Conservation (phyloP, 768 basidiomycete genomes). For the Tulasnella sp. region DNA sequence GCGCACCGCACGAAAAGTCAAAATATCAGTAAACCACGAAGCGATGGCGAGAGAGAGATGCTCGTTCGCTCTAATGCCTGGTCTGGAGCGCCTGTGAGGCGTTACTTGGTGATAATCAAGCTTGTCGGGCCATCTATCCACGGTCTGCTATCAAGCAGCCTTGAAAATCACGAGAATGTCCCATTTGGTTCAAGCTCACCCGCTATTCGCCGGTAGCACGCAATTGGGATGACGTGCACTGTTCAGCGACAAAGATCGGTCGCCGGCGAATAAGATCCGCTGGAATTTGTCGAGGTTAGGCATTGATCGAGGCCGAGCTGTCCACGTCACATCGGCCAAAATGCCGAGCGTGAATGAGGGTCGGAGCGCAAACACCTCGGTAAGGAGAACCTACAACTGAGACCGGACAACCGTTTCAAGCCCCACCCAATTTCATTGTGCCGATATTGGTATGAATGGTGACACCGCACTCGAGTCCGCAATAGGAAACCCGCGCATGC, state of each 20-base stretch:
- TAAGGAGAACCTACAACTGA: not conserved
- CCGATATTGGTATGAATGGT: not conserved
- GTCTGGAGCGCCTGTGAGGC: not conserved
- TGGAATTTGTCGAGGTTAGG: not conserved
- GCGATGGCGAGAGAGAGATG: not conserved
- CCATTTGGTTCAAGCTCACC: slow-evolving; percentile 2
- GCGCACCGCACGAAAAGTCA: slow-evolving; percentile 6
- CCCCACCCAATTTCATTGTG: not conserved
- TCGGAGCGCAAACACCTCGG: not conserved
- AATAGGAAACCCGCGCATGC: not conserved
- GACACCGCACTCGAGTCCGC: not conserved
- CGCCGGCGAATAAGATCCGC: not conserved
- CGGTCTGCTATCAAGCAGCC: not conserved
- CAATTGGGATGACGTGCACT: not conserved
- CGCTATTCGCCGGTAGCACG: slow-evolving; percentile 6
- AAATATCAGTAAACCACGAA: not conserved
- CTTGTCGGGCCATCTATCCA: not conserved
- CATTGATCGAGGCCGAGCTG: not conserved
- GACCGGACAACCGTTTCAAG: not conserved
- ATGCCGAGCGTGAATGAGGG: slow-evolving; percentile 1
- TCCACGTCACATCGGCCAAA: slow-evolving; percentile 4
- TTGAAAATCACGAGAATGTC: slow-evolving; percentile 3
- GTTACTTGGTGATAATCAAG: not conserved
- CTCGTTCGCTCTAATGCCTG: not conserved
- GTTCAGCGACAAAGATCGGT: not conserved